A percentile compares a stretch with the other conserved stretches of the same genome.
Evolutionary conservation across 257 asterid genomes (phyloP).

Genomic region (Nicotiana sylvestris): DNA sequence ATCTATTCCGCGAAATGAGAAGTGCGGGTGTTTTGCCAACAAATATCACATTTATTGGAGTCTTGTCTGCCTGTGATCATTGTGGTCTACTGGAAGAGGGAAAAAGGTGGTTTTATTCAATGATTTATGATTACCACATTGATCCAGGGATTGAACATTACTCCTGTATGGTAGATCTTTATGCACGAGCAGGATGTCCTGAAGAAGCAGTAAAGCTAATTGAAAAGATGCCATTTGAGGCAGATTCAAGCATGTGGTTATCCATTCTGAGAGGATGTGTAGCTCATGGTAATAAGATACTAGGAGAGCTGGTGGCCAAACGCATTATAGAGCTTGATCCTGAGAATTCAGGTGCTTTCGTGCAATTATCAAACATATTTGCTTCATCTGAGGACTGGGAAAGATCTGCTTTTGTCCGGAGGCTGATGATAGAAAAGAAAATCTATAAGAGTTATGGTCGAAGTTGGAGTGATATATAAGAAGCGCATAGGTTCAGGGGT

Average conservation of each 20-base stretch:
- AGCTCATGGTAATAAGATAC: slow-evolving; percentile 49
- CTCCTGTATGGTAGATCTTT: slow-evolving; percentile 89
- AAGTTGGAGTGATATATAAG: slow-evolving; percentile 58
- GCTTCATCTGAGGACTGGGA: slow-evolving; percentile 78
- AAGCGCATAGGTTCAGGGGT: neutral
- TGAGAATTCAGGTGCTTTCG: slow-evolving; percentile 58
- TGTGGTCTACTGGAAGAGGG: slow-evolving; percentile 91
- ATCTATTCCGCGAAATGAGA: slow-evolving; percentile 65
- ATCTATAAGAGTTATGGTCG: slow-evolving; percentile 63
- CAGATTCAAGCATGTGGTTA: slow-evolving; percentile 77
- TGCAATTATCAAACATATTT: slow-evolving; percentile 69
- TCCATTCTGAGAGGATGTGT: slow-evolving; percentile 76
- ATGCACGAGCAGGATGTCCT: slow-evolving; percentile 59
- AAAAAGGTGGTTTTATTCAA: slow-evolving; percentile 51
- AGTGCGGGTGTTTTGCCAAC: slow-evolving; percentile 40
- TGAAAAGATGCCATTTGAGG: slow-evolving; percentile 45
- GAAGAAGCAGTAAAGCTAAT: slow-evolving; percentile 62
- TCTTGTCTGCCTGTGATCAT: slow-evolving; percentile 89
- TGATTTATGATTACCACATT: slow-evolving; percentile 52
- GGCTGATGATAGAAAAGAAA: slow-evolving; percentile 55
- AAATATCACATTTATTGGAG: slow-evolving; percentile 65
- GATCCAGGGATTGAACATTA: slow-evolving; percentile 80
- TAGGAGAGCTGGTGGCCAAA: slow-evolving; percentile 47
- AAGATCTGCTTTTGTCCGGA: slow-evolving; percentile 57
- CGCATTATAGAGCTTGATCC: slow-evolving; percentile 65